Evolutionary conservation across 2,329 filamentous ascomycete genomes (phyloP), one percentile per base, ranked within the genome.

Genomic region (Sclerotinia nivalis): DNA sequence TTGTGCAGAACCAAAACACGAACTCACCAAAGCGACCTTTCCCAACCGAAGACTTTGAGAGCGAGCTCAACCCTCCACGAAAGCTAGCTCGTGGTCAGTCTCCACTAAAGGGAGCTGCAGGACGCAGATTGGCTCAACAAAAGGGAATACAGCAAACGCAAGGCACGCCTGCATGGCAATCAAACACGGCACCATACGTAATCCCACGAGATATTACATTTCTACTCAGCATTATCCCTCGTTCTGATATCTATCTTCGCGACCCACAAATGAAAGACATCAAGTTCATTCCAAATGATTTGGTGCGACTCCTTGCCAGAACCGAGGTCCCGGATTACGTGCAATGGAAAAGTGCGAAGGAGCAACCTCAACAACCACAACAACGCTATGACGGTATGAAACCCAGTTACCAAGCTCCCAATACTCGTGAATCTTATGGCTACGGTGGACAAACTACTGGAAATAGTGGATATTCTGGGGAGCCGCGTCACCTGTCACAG

Each of bases 41-140:
- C 66, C 77, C 73, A 22, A 80, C 80, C 4, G 92, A 94, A 70
- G 93, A 97, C 54, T 84, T 84, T 9, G 90, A 93, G 50, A 89
- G 90, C 71, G 88, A 90, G 68, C 82, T 85, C 50, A 88, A 88
- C 74, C 90, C 92, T 28, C 93, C 93, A 0, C 92, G 94, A 75
- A 97, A 98, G 79, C 86, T 97, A 66, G 87, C 90, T 62, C 89
- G 96, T 58, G 94, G 91, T n/a, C 93, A 92, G 69, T 98, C 95
- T 7, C 96, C 96, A 0, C 85, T 98, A 50, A 99, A 98, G 79
- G 93, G 93, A 20, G 92, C 93, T 1, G 93, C 95, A 50, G 93
- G 93, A 37, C 90, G 94, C 69, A 90, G 94, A 49, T 84, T 96
- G 31, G 93, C 96, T 76, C 91, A 96, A 78, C 83, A 77, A 71